phyloP scores from a whole-genome alignment of 75 land plant species.

The Azolla pinnata region DNA sequence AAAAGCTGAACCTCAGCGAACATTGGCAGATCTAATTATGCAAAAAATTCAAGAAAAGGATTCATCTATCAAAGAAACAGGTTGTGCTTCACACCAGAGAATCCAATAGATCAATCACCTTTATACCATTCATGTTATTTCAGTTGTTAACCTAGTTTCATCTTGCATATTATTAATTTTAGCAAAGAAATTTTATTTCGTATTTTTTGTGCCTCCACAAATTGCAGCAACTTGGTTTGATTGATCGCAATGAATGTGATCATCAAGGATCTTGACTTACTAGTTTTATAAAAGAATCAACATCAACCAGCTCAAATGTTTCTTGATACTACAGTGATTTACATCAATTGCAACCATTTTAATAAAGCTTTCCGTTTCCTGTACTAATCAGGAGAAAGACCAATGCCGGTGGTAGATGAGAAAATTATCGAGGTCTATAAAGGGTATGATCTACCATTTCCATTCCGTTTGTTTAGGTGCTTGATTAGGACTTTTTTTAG shows the following conservation, averaged over 20 bases:
- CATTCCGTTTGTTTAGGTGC: not conserved
- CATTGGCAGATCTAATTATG: slow-evolving; percentile 71
- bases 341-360: too few species aligned
- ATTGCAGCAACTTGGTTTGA: not conserved
- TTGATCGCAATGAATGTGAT: not conserved
- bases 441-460: slow-evolving; percentile 38
- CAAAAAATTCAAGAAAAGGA: slow-evolving; percentile 57
- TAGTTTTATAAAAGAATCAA: too few species aligned
- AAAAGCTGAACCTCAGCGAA: slow-evolving; percentile 57
- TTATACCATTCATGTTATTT: too few species aligned
- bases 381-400: slow-evolving; percentile 32
- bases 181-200: not conserved
- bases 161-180: too few species aligned
- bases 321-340: too few species aligned
- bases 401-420: slow-evolving; percentile 61
- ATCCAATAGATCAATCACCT: too few species aligned
- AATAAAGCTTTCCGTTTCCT: too few species aligned
- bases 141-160: too few species aligned
- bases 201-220: not conserved
- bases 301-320: too few species aligned
- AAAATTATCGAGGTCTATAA: slow-evolving; percentile 59
- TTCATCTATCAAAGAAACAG: slow-evolving; percentile 10
- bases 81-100: too few species aligned
- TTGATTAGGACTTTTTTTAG: too few species aligned
- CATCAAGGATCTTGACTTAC: too few species aligned